These are phyloP conservation scores for Cryphonectria radicalis DNA, from an alignment of 2,329 filamentous ascomycete genomes.

Conservation along the genomic window DNA sequence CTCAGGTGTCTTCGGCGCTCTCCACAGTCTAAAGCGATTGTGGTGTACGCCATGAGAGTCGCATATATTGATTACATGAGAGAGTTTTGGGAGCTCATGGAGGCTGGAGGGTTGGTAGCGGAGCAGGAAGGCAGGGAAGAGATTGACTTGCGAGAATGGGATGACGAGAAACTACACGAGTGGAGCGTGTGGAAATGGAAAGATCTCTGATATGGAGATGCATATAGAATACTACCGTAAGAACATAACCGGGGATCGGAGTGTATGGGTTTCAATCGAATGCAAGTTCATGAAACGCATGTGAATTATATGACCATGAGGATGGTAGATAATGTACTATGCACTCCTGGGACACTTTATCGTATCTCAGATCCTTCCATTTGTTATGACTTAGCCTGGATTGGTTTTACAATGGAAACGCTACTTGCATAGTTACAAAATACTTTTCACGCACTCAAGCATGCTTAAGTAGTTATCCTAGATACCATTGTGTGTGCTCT, in stretches of 20 bases:
- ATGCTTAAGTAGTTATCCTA: no score
- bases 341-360: no score
- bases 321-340: no score
- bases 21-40: conserved; percentile 13
- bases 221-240: background rate
- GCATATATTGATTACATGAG: conserved; percentile 29
- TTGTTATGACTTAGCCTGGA: no score
- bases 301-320: background rate
- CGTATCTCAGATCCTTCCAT: no score
- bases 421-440: no score
- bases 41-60: conserved; percentile 27
- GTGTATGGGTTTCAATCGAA: background rate
- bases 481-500: no score
- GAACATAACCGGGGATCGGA: background rate
- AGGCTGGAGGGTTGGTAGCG: conserved; percentile 24
- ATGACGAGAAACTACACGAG: conserved; percentile 29
- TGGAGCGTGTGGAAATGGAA: conserved; percentile 30
- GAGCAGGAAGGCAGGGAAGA: conserved; percentile 28
- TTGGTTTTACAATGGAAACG: no score
- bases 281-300: background rate
- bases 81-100: conserved; percentile 30
- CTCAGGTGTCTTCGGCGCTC: conserved; percentile 23
- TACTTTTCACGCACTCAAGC: no score
- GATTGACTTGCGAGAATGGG: conserved; percentile 28
- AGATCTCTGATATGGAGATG: conserved; percentile 12